Percentiles rank a stretch among this genome's conserved stretches.
phyloP scores from a whole-genome alignment of 371 early-diverging fungal species.

The Blakeslea trispora region DNA sequence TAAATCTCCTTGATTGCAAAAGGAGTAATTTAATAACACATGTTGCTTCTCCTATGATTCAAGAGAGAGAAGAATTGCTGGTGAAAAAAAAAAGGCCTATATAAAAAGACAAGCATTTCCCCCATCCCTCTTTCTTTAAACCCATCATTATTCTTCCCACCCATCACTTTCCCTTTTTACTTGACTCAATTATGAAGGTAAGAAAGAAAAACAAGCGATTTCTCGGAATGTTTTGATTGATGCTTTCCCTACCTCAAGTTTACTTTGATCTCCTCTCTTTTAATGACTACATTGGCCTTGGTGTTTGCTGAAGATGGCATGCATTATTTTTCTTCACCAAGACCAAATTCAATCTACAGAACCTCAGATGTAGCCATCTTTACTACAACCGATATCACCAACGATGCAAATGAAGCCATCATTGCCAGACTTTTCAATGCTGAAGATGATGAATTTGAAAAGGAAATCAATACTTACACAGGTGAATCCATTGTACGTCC shows the following conservation, averaged over 20 bases:
- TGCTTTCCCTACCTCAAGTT: conserved; percentile 19
- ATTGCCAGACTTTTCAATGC: conserved; percentile 9
- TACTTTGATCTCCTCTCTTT: conserved; percentile 3
- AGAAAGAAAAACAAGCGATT: background rate
- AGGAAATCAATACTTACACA: conserved; percentile 8
- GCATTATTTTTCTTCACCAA: conserved; percentile 5
- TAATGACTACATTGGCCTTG: background rate
- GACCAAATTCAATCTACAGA: background rate
- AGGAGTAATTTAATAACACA: too few species aligned
- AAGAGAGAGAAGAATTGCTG: background rate
- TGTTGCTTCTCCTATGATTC: too few species aligned
- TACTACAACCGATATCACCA: conserved; percentile 7
- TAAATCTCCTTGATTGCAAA: too few species aligned
- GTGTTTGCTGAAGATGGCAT: conserved; percentile 9
- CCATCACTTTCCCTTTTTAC: background rate
- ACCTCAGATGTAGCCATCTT: background rate
- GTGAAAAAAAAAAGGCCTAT: too few species aligned
- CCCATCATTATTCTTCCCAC: too few species aligned
- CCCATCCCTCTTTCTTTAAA: too few species aligned
- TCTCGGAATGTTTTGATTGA: too few species aligned
- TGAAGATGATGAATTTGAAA: conserved; percentile 1
- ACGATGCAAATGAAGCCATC: conserved; percentile 14
- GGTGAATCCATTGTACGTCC: background rate
- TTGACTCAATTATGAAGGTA: background rate
- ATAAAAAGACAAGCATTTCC: too few species aligned